phyloP scores from a whole-genome alignment of 805 yeast genomes.

The Myxozyma vanderwaltii region DNA sequence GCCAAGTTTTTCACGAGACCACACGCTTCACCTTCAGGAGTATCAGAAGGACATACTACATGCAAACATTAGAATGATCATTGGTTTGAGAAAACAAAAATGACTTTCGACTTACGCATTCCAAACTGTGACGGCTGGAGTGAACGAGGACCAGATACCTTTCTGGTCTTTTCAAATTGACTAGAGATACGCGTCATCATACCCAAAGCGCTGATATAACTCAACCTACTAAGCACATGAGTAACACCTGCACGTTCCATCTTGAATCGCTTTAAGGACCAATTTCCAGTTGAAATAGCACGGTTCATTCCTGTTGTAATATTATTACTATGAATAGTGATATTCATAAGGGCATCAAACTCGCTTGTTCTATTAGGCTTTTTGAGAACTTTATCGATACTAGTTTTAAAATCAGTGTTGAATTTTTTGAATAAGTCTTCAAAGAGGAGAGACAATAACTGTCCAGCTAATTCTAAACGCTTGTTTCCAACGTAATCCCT shows the following conservation, averaged over 20 bases:
- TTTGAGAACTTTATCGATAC: constrained; percentile 88
- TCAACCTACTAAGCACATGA: constrained; percentile 86
- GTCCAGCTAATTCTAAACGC: constrained; percentile 96
- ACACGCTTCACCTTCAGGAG: constrained; percentile 99
- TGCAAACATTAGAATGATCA: not conserved
- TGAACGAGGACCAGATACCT: constrained; percentile 98
- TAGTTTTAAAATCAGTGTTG: constrained; percentile 90
- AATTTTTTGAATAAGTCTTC: constrained; percentile 97
- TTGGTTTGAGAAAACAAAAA: not conserved
- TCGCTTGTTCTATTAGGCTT: constrained; percentile 94
- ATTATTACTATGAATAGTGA: constrained; percentile 87
- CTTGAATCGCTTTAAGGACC: constrained; percentile 98
- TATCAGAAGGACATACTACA: constrained; percentile 91
- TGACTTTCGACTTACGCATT: constrained; percentile 55
- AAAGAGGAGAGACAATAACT: constrained; percentile 87
- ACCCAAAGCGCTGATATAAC: constrained; percentile 93
- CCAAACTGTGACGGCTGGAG: constrained; percentile 99
- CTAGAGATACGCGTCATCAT: constrained; percentile 99
- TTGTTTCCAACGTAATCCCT: constrained; percentile 98
- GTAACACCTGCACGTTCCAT: constrained; percentile 99
- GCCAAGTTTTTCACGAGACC: constrained; percentile 97
- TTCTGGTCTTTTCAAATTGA: constrained; percentile 97
- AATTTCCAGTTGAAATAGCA: constrained; percentile 97
- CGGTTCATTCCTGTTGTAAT: constrained; percentile 93
- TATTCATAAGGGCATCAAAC: constrained; percentile 87